phyloP scores from a whole-genome alignment of 2,329 filamentous ascomycete genomes.

The Tolypocladium pustulatum region DNA sequence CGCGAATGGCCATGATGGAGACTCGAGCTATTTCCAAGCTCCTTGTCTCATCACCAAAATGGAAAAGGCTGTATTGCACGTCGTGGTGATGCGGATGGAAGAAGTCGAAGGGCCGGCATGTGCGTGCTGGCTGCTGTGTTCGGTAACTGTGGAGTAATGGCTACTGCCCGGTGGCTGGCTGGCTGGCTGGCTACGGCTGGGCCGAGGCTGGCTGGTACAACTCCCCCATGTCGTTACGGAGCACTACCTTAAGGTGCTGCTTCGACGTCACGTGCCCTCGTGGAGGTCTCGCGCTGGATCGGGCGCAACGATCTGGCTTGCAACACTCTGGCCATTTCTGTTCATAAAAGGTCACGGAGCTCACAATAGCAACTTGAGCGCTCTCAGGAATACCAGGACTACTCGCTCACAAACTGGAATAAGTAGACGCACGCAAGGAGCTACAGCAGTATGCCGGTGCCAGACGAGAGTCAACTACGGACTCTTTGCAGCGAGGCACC shows the following conservation, averaged over 20 bases:
- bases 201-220: slow-evolving; percentile 18
- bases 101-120: slow-evolving; percentile 12
- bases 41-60: slow-evolving; percentile 13
- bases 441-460: background rate
- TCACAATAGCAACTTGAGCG: background rate
- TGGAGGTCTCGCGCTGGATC: background rate
- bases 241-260: no score
- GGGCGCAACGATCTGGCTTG: background rate
- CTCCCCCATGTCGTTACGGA: background rate
- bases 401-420: background rate
- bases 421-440: background rate
- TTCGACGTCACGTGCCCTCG: slow-evolving; percentile 12
- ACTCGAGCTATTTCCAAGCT: slow-evolving; percentile 8
- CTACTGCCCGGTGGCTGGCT: slow-evolving; percentile 5
- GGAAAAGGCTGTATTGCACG: slow-evolving; percentile 4
- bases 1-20: slow-evolving; percentile 72
- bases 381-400: background rate
- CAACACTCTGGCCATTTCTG: background rate
- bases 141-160: slow-evolving; percentile 7
- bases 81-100: slow-evolving; percentile 9
- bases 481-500: background rate
- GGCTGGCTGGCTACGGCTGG: slow-evolving; percentile 8
- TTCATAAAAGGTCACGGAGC: background rate
- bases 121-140: slow-evolving; percentile 10
- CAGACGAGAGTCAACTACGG: background rate